phyloP scores from a whole-genome alignment of 169 alveolate genomes.

The Perkinsus chesapeaki region DNA sequence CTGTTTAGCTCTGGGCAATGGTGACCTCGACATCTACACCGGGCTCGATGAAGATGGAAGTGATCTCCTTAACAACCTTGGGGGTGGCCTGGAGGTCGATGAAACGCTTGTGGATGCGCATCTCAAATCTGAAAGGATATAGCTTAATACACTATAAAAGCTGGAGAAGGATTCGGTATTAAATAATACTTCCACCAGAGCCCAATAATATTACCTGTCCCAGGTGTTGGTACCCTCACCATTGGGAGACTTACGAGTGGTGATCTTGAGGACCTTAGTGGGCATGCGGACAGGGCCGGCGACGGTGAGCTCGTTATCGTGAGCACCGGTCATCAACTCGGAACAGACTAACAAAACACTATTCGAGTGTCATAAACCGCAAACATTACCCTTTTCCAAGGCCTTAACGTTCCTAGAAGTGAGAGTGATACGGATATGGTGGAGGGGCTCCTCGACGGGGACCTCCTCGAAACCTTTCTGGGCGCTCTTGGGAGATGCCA shows the following conservation, averaged over 20 bases:
- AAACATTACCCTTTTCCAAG: conserved; percentile 68
- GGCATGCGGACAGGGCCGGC: conserved; percentile 97
- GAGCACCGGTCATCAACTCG: conserved; percentile 83
- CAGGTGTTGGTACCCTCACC: conserved; percentile 98
- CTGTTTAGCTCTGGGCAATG: conserved; percentile 62
- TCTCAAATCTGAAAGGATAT: conserved; percentile 81
- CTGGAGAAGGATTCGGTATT: no score
- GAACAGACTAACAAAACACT: conserved; percentile 63
- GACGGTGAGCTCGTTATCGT: conserved; percentile 80
- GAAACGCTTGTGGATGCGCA: conserved; percentile 95
- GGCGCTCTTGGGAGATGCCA: conserved; percentile 7
- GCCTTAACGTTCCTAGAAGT: conserved; percentile 78
- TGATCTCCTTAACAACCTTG: conserved; percentile 90
- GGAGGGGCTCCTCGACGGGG: conserved; percentile 66
- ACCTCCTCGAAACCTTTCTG: conserved; percentile 2
- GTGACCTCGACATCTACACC: conserved; percentile 95
- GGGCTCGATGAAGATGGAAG: conserved; percentile 92
- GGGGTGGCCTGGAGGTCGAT: conserved; percentile 91
- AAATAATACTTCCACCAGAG: no score
- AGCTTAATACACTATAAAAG: no score
- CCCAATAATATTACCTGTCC: conserved; percentile 73
- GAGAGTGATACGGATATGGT: conserved; percentile 82
- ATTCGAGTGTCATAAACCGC: not conserved
- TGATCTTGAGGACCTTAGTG: conserved; percentile 85
- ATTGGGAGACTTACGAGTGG: conserved; percentile 94